Base-by-base conservation (phyloP, 495 filamentous ascomycete species). In the Thermothielavioides terrestris region DNA sequence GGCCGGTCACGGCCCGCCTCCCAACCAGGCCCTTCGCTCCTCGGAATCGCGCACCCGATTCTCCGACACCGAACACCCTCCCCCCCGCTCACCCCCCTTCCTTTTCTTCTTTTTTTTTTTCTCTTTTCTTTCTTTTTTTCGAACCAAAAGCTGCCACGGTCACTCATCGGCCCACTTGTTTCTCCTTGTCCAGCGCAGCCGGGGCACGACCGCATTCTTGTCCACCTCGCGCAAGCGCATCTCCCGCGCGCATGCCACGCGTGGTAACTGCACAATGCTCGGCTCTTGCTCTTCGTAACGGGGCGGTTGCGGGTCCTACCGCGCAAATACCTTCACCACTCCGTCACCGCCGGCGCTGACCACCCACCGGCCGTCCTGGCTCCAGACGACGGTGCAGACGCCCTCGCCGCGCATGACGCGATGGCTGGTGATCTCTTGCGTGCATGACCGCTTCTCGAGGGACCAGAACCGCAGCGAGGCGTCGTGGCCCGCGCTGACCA, bases 291-390 rank as follows among this genome's bases (percentile, higher is more conserved):
- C 17, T 12, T 47, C 10, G 36, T 48, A 25, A 28, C 17, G 42
- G n/a, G 17, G 30, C 22, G 38, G 10, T 32, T 45, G 49, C 55
- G 10, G 30, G 22, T 21, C 21, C 62, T 66, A 68, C 15, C 73
- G 64, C 23, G 85, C 83, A 75, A 95, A 95, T 47, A 97, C 92
- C 73, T 96, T 98, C 37, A 94, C 92, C 17, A 94, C 82, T 2
- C 92, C 94, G 64, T 98, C 92, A n/a, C 92, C 92, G 17, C 92
- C 92, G 9, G 82, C 94, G 54, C 86, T 88, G 50, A 98, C 88
- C 31, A 97, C 90, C 85, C 89, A 90, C 50, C 86, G 77, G 30
- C 91, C 90, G 57, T 98, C 92, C 54, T 86, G 82, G 61, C 86
- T 92, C 92, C 94, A 98, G 17, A 88, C 84, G 10, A 95, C 92